Conservation (phyloP, 1,284 basidiomycete genomes). For the Heterobasidion parviporum region DNA sequence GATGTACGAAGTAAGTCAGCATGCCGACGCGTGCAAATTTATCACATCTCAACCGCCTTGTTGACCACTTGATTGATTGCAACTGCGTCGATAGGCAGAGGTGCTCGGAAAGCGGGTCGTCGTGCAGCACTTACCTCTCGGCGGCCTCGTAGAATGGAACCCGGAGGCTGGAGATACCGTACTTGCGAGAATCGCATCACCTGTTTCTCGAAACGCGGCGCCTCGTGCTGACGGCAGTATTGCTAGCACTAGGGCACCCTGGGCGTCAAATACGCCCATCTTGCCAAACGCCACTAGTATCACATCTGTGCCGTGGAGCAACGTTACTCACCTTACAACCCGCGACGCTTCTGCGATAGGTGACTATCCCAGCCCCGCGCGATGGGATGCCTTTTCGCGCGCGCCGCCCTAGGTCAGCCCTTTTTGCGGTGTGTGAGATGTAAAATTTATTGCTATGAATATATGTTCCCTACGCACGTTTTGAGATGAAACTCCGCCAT, state of each 20-base stretch:
- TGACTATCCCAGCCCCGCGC: neutral
- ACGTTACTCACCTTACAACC: neutral
- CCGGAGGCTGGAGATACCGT: slow-evolving; percentile 3
- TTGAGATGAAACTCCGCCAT: too few relatives aligned
- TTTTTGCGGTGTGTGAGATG: too few relatives aligned
- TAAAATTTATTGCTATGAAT: too few relatives aligned
- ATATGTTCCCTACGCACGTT: too few relatives aligned
- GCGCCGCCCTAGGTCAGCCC: too few relatives aligned
- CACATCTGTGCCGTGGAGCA: slow-evolving; percentile 1
- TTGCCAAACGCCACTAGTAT: neutral
- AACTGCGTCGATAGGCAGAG: slow-evolving; percentile 53
- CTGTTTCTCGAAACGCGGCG: neutral
- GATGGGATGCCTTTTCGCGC: too few relatives aligned
- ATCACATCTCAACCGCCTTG: neutral
- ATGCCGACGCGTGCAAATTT: neutral
- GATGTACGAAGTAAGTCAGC: slow-evolving; percentile 79
- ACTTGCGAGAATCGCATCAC: neutral
- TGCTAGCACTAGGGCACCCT: slow-evolving; percentile 12
- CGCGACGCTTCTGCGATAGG: neutral
- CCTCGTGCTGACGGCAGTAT: neutral
- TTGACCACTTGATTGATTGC: neutral
- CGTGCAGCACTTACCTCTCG: slow-evolving; percentile 90
- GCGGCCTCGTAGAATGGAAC: slow-evolving; percentile 70
- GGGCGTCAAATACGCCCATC: slow-evolving; percentile 8
- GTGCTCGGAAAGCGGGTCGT: slow-evolving; percentile 95